A percentile compares a stretch with the other conserved stretches of the same genome.
Conservation (phyloP, 176 grass and related monocot species). For the Chloris gayana region DNA sequence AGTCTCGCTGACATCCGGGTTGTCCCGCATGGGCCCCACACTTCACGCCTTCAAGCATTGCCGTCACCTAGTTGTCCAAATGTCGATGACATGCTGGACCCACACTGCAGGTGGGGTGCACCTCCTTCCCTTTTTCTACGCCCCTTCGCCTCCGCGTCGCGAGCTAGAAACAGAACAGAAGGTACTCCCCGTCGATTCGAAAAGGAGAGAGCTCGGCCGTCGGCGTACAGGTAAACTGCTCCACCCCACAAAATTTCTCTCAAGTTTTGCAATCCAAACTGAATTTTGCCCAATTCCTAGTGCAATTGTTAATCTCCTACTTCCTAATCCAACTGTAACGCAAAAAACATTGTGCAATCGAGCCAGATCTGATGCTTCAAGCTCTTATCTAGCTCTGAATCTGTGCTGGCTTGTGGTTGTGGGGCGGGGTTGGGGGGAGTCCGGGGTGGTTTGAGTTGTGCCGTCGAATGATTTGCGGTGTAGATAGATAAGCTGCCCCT, state of each 20-base stretch:
- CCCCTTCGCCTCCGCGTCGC: background rate
- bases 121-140: constrained; percentile 1
- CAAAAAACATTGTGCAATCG: background rate
- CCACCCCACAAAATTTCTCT: background rate
- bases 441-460: background rate
- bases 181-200: background rate
- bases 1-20: background rate
- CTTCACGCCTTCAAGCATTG: no score
- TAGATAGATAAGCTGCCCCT: constrained; percentile 38
- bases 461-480: constrained; percentile 11
- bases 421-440: background rate
- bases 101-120: no score
- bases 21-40: no score
- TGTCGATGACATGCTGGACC: background rate
- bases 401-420: constrained; percentile 3
- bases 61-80: background rate
- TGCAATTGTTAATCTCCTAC: background rate
- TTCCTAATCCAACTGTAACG: background rate
- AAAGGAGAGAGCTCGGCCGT: background rate
- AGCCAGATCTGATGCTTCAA: constrained; percentile 27
- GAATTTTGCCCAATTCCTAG: background rate
- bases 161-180: background rate
- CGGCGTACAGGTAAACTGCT: constrained; percentile 28
- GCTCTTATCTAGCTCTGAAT: background rate
- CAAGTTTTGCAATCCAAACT: background rate